Base-by-base conservation (phyloP, 2,329 filamentous ascomycete genomes). In the Clarireedia monteithiana region DNA sequence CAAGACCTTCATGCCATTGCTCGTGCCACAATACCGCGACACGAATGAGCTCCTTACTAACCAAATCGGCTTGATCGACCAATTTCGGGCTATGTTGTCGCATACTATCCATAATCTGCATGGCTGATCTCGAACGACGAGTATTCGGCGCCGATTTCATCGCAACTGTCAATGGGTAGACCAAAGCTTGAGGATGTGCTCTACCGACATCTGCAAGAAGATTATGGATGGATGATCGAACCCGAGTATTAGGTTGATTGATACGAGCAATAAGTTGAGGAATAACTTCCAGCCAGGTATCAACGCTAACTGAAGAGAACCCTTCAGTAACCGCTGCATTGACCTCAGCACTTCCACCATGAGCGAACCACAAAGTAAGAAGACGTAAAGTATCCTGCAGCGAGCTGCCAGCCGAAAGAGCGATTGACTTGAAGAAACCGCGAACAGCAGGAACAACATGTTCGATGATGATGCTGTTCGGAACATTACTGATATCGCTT, bases 1-100 rank as follows among this genome's bases (percentile, higher is more conserved):
- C 94, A 15, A 99, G 78, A 27, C 89, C 95, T 72, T 99, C 95
- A 63, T 99, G 94, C 94, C 94, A 99, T 62, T 95, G 88, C 68
- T 99, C 94, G 68, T 99, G 94, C 95, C 95, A 99, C 24, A 99
- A 73, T 2, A 99, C 92, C 15, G 94, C 94, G 58, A 99, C 95
- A 51, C 94, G 85, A 67, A 99, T 97, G 55, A 99, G 82, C 70
- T 99, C 95, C 67, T 94, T 88, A 69, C 92, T 97, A 63, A 99
- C 91, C 48, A 91, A 79, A 68, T 96, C 92, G 38, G 94, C 94
- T 72, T 99, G 94, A 62, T 96, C 89, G 7, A 99, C 94, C 38
- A 99, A 80, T 64, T 84, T 87, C 20, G 90, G 85, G 68, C 91
- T 97, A 69, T 99, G 95, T 63, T 92, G 88, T 40, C 91, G 87